Evolutionary conservation across 345 rosid species (phyloP).

Genomic region (Carallia pectinifolia): DNA sequence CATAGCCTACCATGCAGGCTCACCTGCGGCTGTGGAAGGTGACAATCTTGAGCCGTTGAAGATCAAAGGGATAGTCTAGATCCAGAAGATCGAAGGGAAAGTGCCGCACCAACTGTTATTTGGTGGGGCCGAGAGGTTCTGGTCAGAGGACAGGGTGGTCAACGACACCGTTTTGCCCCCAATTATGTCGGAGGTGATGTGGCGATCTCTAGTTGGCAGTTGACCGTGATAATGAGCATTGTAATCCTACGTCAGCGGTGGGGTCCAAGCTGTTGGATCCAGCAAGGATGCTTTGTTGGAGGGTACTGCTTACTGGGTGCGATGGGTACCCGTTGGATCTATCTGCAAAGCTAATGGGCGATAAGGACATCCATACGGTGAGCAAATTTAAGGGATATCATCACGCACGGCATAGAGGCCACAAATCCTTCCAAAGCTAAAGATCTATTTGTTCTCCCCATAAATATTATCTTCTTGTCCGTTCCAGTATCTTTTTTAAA

Average conservation of each 20-base stretch:
- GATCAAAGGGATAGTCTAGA: slow-evolving; percentile 45
- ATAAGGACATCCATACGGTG: not conserved
- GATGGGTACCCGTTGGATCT: slow-evolving; percentile 4
- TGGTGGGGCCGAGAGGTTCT: slow-evolving; percentile 42
- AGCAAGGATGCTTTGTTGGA: not conserved
- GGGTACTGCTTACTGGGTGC: not conserved
- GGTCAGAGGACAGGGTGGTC: slow-evolving; percentile 40
- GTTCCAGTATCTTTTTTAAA: too few relatives aligned
- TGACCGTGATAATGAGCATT: slow-evolving; percentile 55
- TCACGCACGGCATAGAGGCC: not conserved
- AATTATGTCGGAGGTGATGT: slow-evolving; percentile 33
- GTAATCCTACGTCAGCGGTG: slow-evolving; percentile 38
- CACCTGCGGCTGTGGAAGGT: slow-evolving; percentile 25
- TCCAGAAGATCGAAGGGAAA: too few relatives aligned
- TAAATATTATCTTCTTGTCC: not conserved
- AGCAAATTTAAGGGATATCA: not conserved
- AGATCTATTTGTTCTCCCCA: not conserved
- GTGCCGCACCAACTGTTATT: slow-evolving; percentile 56
- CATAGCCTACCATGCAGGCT: slow-evolving; percentile 45
- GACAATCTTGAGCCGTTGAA: slow-evolving; percentile 35
- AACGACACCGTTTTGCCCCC: slow-evolving; percentile 31
- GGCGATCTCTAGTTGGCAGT: slow-evolving; percentile 58
- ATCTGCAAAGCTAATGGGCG: not conserved
- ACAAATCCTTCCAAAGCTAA: not conserved
- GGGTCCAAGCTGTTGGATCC: not conserved